Percentiles rank a stretch among this genome's conserved stretches.
These are phyloP conservation scores for Aspergillus taichungensis DNA, from an alignment of 495 filamentous ascomycete genomes.

Conservation along the genomic window DNA sequence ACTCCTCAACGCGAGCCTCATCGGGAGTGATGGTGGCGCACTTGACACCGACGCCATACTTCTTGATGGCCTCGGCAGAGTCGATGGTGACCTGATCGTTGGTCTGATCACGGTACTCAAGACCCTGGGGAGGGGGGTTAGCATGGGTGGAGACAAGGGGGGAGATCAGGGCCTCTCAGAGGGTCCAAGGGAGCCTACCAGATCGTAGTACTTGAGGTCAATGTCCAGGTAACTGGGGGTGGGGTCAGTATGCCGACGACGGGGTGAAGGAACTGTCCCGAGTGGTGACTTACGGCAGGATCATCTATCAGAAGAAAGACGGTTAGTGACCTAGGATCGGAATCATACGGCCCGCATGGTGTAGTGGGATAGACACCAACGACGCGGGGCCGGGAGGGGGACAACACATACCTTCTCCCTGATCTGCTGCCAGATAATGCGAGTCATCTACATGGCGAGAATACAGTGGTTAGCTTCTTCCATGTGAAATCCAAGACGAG, in stretches of 20 bases:
- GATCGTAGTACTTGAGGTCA: slow-evolving; percentile 98
- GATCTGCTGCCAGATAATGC: slow-evolving; percentile 98
- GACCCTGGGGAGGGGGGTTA: slow-evolving; percentile 45
- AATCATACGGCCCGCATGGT: slow-evolving; percentile 4
- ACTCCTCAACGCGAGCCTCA: slow-evolving; percentile 92
- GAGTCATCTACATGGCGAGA: slow-evolving; percentile 61
- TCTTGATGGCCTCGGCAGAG: slow-evolving; percentile 94
- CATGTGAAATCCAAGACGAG: slow-evolving; percentile 8
- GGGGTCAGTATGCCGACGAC: background rate
- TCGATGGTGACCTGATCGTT: slow-evolving; percentile 92
- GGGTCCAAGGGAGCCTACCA: slow-evolving; percentile 38
- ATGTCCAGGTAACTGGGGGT: slow-evolving; percentile 71
- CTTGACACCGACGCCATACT: slow-evolving; percentile 97
- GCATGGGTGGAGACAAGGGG: slow-evolving; percentile 1
- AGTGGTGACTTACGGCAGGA: slow-evolving; percentile 57
- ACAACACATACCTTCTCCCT: slow-evolving; percentile 67
- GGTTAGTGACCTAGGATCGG: slow-evolving; percentile 5
- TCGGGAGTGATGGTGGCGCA: slow-evolving; percentile 99
- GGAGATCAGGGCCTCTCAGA: background rate
- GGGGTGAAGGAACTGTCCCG: background rate
- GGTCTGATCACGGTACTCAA: slow-evolving; percentile 91
- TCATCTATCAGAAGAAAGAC: slow-evolving; percentile 50
- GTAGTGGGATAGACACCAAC: slow-evolving; percentile 13
- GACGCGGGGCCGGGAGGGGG: slow-evolving; percentile 1
- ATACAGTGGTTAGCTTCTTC: slow-evolving; percentile 14